A percentile compares a stretch with the other conserved stretches of the same genome.
These are phyloP conservation scores for Trichosanthes truncata DNA, from an alignment of 306 rosid species.

Conservation along the genomic window DNA sequence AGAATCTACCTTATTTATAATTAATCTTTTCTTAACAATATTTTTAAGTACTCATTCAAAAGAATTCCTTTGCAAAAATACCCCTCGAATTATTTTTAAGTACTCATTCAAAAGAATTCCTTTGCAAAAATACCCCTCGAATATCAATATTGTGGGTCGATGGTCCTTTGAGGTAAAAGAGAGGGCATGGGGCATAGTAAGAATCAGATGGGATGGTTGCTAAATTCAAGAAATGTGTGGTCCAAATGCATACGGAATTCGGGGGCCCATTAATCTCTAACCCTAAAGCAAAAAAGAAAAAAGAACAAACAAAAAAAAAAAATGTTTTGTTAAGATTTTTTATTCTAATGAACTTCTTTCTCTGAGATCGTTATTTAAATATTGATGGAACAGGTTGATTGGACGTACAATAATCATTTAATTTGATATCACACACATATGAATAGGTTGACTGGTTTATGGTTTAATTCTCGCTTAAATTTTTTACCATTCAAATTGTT, in stretches of 20 bases:
- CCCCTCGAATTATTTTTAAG: background rate
- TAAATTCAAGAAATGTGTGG: slow-evolving; percentile 9
- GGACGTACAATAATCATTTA: too few relatives aligned
- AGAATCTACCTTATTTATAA: background rate
- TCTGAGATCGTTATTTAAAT: too few relatives aligned
- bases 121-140: background rate
- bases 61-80: background rate
- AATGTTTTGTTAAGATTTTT: background rate
- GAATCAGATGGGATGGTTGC: background rate
- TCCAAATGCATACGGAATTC: background rate
- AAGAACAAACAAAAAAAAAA: too few relatives aligned
- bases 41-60: background rate
- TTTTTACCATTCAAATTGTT: too few relatives aligned
- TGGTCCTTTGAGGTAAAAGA: background rate
- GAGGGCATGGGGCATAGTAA: background rate
- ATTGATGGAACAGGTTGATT: too few relatives aligned
- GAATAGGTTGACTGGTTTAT: too few relatives aligned
- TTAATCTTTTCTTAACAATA: too few relatives aligned
- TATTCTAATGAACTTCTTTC: background rate
- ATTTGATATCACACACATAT: too few relatives aligned
- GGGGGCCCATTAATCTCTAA: background rate
- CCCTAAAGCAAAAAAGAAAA: background rate
- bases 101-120: background rate
- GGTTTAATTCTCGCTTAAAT: too few relatives aligned
- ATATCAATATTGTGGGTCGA: background rate